Conservation (phyloP, 208 protist genomes). For the Sergeia podlipaevii region DNA sequence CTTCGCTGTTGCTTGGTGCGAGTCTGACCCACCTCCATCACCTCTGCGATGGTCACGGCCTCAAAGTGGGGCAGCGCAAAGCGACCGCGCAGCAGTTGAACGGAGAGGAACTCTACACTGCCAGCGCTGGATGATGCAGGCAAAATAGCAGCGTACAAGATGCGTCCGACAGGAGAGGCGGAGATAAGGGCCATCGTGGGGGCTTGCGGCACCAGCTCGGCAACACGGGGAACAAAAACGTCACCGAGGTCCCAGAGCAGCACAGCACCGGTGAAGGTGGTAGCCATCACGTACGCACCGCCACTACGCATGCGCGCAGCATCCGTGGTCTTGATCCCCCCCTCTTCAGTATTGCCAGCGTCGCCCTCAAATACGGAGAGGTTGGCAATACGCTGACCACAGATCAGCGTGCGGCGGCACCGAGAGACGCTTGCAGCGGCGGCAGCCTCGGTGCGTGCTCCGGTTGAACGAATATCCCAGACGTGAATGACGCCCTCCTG, state of each 20-base stretch:
- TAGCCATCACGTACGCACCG: conserved; percentile 27
- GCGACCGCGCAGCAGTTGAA: conserved; percentile 57
- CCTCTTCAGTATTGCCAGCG: too few species aligned
- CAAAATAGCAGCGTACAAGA: not conserved
- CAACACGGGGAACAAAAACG: conserved; percentile 29
- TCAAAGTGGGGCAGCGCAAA: conserved; percentile 76
- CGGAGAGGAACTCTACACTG: conserved; percentile 7
- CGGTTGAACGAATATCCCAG: conserved; percentile 48
- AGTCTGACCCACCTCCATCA: conserved; percentile 20
- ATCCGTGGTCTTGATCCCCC: not conserved
- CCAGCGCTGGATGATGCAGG: not conserved
- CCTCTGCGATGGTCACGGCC: conserved; percentile 12
- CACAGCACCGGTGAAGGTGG: conserved; percentile 39
- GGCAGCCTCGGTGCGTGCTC: not conserved
- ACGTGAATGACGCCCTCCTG: conserved; percentile 69
- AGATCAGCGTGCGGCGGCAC: conserved; percentile 73
- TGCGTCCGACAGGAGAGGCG: not conserved
- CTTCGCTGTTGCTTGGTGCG: conserved; percentile 8
- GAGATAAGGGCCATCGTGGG: conserved; percentile 55
- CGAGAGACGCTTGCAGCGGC: conserved; percentile 8
- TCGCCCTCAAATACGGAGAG: conserved; percentile 36
- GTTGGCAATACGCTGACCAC: conserved; percentile 72
- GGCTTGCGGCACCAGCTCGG: conserved; percentile 49
- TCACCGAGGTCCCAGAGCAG: conserved; percentile 52
- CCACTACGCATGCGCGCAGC: too few species aligned